Conservation (phyloP, 2,329 filamentous ascomycete genomes). For the Clonostachys chloroleuca region DNA sequence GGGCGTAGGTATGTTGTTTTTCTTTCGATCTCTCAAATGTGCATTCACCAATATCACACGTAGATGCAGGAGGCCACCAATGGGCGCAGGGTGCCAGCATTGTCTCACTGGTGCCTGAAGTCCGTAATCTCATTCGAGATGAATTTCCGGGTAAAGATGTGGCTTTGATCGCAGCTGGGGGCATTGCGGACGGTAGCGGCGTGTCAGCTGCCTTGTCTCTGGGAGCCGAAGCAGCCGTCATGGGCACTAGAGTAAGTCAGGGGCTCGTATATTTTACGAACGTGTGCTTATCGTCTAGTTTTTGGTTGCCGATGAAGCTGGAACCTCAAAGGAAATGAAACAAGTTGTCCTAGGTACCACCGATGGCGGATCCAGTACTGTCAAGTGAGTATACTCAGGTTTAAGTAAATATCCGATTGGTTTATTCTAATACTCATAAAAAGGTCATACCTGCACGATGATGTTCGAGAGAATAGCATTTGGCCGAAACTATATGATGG, state of each 20-base stretch:
- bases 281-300: slow-evolving; percentile 22
- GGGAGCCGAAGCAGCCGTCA: slow-evolving; percentile 35
- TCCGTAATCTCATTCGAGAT: slow-evolving; percentile 36
- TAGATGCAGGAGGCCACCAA: slow-evolving; percentile 59
- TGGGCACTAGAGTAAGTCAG: slow-evolving; percentile 32
- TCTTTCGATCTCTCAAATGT: too few species aligned
- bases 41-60: too few species aligned
- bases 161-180: slow-evolving; percentile 52
- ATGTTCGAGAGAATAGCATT: slow-evolving; percentile 25
- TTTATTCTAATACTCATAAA: not conserved
- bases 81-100: slow-evolving; percentile 48
- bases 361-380: slow-evolving; percentile 38
- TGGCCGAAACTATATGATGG: slow-evolving; percentile 40
- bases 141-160: slow-evolving; percentile 26
- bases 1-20: slow-evolving; percentile 33
- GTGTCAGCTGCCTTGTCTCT: slow-evolving; percentile 50
- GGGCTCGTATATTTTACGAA: not conserved
- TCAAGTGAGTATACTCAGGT: slow-evolving; percentile 27
- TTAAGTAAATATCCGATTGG: not conserved
- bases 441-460: slow-evolving; percentile 34
- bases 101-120: slow-evolving; percentile 53
- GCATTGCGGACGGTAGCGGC: slow-evolving; percentile 51
- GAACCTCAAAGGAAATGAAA: slow-evolving; percentile 32
- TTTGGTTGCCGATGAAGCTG: slow-evolving; percentile 34
- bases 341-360: slow-evolving; percentile 29